Evolutionary conservation across 805 yeast genomes (phyloP).

Genomic region (Wickerhamiella occidentalis): DNA sequence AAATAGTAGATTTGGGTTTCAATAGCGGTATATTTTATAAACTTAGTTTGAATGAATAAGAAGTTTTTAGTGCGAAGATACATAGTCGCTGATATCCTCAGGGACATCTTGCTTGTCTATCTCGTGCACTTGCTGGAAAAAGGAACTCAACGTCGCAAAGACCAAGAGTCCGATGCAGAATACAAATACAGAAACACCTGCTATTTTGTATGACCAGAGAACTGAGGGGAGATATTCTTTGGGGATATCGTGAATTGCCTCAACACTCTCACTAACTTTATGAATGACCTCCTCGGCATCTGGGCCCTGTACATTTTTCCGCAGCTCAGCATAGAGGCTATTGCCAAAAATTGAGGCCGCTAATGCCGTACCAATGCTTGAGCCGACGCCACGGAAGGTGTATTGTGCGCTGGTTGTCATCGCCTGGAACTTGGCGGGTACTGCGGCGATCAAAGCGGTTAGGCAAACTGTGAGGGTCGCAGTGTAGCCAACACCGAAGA

Average conservation of each 20-base stretch:
- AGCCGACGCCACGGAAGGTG: conserved; percentile 75
- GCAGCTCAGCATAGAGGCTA: conserved; percentile 29
- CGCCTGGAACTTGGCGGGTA: conserved; percentile 59
- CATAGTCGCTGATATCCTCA: conserved; percentile 8
- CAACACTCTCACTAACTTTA: conserved; percentile 40
- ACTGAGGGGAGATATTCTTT: conserved; percentile 32
- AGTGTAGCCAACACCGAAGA: conserved; percentile 58
- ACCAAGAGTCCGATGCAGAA: conserved; percentile 35
- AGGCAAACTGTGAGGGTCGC: conserved; percentile 57
- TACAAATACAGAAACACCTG: conserved; percentile 39
- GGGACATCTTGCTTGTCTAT: conserved; percentile 3
- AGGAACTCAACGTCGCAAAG: conserved; percentile 30
- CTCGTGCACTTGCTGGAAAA: conserved; percentile 4
- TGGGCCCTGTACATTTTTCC: conserved; percentile 26
- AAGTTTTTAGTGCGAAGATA: conserved; percentile 4
- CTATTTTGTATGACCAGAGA: conserved; percentile 35
- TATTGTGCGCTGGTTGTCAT: conserved; percentile 82
- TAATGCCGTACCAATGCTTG: conserved; percentile 68
- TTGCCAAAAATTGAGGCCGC: conserved; percentile 57
- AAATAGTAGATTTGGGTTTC: too few relatives aligned
- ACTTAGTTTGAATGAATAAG: too few relatives aligned
- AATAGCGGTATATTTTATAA: too few relatives aligned
- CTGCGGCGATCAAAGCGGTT: conserved; percentile 65
- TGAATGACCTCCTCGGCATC: conserved; percentile 34
- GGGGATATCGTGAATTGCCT: conserved; percentile 40